Evolutionary conservation across 1,284 basidiomycete genomes (phyloP), one percentile per base, ranked within the genome.

Genomic region (Clitocybe nebularis): DNA sequence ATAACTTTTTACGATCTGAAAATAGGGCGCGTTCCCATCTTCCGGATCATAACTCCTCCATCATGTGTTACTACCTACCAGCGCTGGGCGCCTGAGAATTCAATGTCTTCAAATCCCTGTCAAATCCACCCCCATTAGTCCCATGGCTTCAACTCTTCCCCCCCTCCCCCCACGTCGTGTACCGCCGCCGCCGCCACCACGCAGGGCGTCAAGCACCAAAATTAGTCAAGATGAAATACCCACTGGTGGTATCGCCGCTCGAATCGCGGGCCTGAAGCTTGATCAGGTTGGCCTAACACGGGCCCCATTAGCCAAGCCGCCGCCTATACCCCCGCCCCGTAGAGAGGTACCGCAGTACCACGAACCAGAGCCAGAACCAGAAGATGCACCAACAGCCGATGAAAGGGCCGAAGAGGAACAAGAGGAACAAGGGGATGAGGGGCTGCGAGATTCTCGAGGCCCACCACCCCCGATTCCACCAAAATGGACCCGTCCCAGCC

Each of bases 201-300:
- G 25, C 39, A 29, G 29, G 35, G 14, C 32, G 20, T 30, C 17
- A 38, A 45, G 37, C 22, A 24, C 25, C 14, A 38, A 43, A 41
- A n/a, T 44, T 39, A 10, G 48, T 45, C 8, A 50, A 43, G 17
- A n/a, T 36, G 34, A 34, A 17, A 45, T 39, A 25, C 34, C 46
- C 14, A 39, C 4, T 20, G 54, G 56, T 21, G 54, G 56, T 7
- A 59, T 64, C 43, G 57, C 59, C 23, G 59, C 57, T 23, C 51
- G 60, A 14, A 62, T 66, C 36, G 61, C 60, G 7, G 59, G 43
- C 23, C 48, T 64, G 21, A 56, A 57, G 24, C 45, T 62, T 7
- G 51, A 56, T 39, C 48, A 45, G 24, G 44, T 48, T n/a, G 41
- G 34, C 14, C 36, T 26, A 13, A 11, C 38, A 23, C 40, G 39